phyloP scores from a whole-genome alignment of 805 yeast species.

The Cyberlindnera bimundalis region DNA sequence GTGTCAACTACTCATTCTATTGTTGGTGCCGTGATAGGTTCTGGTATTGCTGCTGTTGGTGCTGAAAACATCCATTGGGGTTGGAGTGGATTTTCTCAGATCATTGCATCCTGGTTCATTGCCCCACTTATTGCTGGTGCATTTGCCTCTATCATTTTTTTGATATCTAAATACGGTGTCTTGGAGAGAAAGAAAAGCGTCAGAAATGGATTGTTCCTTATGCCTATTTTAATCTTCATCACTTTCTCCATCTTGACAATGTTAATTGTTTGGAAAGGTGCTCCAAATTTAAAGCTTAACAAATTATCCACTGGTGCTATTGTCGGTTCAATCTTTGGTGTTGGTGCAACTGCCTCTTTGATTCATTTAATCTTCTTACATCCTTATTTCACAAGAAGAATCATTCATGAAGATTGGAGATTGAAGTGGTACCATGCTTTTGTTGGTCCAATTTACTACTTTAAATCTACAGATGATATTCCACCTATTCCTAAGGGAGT shows the following conservation, averaged over 20 bases:
- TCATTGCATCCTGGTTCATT: slow-evolving; percentile 77
- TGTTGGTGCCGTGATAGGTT: slow-evolving; percentile 72
- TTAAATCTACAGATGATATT: slow-evolving; percentile 52
- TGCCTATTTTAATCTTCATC: slow-evolving; percentile 58
- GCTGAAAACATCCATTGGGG: slow-evolving; percentile 64
- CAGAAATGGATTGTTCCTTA: slow-evolving; percentile 52
- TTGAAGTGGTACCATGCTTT: slow-evolving; percentile 52
- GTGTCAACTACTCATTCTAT: slow-evolving; percentile 80
- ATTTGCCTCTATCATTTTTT: slow-evolving; percentile 56
- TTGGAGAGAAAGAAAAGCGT: slow-evolving; percentile 55
- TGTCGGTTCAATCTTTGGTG: slow-evolving; percentile 60
- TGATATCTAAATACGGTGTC: slow-evolving; percentile 56
- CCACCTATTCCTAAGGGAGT: slow-evolving; percentile 67
- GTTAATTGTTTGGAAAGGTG: slow-evolving; percentile 80
- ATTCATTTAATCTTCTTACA: slow-evolving; percentile 51
- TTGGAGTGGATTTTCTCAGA: slow-evolving; percentile 69
- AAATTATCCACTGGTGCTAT: slow-evolving; percentile 50
- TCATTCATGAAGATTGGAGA: slow-evolving; percentile 65
- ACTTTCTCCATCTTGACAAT: slow-evolving; percentile 65
- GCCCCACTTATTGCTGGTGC: slow-evolving; percentile 70
- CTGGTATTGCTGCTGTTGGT: slow-evolving; percentile 72
- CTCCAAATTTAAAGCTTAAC: slow-evolving; percentile 60
- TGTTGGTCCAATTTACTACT: slow-evolving; percentile 53
- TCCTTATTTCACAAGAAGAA: slow-evolving; percentile 61
- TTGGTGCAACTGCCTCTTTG: slow-evolving; percentile 52